Conservation (phyloP, 805 yeast species). For the Cyberlindnera sargentensis region DNA sequence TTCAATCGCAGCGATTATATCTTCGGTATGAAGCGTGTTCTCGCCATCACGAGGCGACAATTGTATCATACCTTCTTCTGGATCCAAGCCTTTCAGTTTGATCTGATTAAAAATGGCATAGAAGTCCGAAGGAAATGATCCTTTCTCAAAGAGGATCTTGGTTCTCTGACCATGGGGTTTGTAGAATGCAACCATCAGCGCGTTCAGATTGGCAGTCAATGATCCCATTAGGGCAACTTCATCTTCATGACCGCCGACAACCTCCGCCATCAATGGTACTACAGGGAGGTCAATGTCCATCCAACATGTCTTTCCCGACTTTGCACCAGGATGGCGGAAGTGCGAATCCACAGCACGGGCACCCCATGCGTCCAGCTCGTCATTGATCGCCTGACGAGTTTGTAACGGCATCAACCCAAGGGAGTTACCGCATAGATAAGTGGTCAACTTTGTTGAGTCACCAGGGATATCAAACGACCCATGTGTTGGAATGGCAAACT, state of each 20-base stretch:
- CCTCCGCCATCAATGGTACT: constrained; percentile 55
- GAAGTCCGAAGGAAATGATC: constrained; percentile 89
- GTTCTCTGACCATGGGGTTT: constrained; percentile 50
- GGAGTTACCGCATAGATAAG: constrained; percentile 89
- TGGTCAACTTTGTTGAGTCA: constrained; percentile 22
- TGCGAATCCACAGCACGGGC: constrained; percentile 80
- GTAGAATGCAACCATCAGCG: constrained; percentile 68
- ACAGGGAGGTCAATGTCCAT: constrained; percentile 78
- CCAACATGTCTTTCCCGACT: constrained; percentile 57
- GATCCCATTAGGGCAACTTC: constrained; percentile 90
- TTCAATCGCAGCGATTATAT: constrained; percentile 52
- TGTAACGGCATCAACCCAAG: constrained; percentile 79
- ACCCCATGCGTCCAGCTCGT: constrained; percentile 80
- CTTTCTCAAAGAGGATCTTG: constrained; percentile 77
- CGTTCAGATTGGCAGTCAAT: constrained; percentile 74
- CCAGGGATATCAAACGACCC: constrained; percentile 41
- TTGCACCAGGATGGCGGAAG: constrained; percentile 53
- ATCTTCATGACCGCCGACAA: constrained; percentile 67
- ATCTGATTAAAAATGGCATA: constrained; percentile 78
- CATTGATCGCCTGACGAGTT: constrained; percentile 48
- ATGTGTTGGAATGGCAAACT: constrained; percentile 64
- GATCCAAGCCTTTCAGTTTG: constrained; percentile 47
- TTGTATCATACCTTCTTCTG: constrained; percentile 51
- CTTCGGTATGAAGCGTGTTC: constrained; percentile 51
- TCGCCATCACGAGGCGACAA: constrained; percentile 54